Percentiles rank a stretch among this genome's conserved stretches.
These are phyloP conservation scores for Excoecaria agallocha DNA, from an alignment of 345 rosid genomes.

Conservation along the genomic window DNA sequence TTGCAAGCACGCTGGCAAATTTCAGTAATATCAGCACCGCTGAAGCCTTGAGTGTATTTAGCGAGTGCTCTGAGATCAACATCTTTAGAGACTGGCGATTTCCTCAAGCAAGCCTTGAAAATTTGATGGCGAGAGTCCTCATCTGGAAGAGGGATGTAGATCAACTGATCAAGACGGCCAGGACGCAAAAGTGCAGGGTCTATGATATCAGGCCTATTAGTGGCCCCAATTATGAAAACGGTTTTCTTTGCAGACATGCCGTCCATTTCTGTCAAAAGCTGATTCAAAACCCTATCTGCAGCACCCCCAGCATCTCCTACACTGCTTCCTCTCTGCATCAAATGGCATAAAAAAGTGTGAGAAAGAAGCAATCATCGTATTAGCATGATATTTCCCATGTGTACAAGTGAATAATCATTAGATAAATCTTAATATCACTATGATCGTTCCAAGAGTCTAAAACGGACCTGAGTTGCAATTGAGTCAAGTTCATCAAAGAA, in stretches of 20 bases:
- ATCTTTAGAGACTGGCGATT: constrained; percentile 82
- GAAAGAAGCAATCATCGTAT: neutral
- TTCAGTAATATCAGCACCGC: constrained; percentile 97
- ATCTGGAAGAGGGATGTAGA: constrained; percentile 93
- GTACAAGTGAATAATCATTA: neutral
- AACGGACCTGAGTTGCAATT: constrained; percentile 82
- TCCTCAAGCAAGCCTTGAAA: constrained; percentile 83
- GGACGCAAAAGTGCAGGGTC: constrained; percentile 95
- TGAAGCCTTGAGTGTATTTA: constrained; percentile 85
- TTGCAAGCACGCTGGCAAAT: constrained; percentile 94
- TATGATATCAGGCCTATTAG: constrained; percentile 90
- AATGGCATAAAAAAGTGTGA: neutral
- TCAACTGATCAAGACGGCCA: constrained; percentile 90
- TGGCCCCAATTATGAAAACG: constrained; percentile 91
- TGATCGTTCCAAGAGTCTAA: neutral
- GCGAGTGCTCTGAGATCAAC: constrained; percentile 86
- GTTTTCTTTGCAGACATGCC: constrained; percentile 98
- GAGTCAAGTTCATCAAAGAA: constrained; percentile 97
- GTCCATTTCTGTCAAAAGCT: constrained; percentile 96
- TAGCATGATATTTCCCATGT: neutral
- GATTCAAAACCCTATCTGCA: constrained; percentile 92
- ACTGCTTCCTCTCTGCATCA: constrained; percentile 81
- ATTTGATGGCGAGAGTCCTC: constrained; percentile 85
- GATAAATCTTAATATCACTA: neutral
- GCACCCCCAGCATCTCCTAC: constrained; percentile 97